phyloP scores from a whole-genome alignment of 345 rosid species.

The Euphorbia pulcherrima region DNA sequence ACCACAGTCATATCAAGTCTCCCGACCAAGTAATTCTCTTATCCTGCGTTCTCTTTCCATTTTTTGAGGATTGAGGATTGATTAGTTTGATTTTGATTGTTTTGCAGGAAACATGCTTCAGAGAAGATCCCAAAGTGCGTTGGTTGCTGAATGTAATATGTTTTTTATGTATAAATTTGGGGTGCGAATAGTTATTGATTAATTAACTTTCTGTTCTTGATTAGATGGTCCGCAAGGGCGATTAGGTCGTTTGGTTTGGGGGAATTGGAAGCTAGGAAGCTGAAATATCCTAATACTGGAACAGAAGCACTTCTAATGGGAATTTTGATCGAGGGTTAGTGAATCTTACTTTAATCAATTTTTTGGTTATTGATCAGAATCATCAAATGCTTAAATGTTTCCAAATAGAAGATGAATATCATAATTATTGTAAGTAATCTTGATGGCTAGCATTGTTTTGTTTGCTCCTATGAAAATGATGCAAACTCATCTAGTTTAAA shows the following conservation, averaged over 20 bases:
- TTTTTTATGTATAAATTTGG: not conserved
- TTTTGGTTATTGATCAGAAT: not conserved
- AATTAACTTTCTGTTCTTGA: conserved; percentile 1
- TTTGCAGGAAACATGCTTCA: conserved; percentile 54
- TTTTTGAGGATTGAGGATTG: conserved; percentile 1
- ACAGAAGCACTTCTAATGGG: conserved; percentile 89
- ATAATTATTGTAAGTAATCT: not conserved
- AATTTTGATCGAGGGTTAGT: conserved; percentile 82
- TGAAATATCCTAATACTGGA: conserved; percentile 75
- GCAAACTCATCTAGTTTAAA: not conserved
- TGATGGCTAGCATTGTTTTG: not conserved
- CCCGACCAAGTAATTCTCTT: conserved; percentile 46
- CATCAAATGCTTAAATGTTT: not conserved
- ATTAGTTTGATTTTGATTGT: not conserved
- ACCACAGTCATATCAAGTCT: conserved; percentile 55
- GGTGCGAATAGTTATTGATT: conserved; percentile 1
- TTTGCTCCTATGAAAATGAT: not conserved
- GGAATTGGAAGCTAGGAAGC: conserved; percentile 84
- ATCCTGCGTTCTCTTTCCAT: not conserved
- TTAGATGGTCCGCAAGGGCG: conserved; percentile 91
- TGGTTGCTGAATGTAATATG: no score
- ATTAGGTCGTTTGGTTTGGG: conserved; percentile 78
- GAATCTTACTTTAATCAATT: not conserved
- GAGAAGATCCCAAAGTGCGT: conserved; percentile 61
- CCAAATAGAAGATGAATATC: not conserved